Evolutionary conservation across 768 basidiomycete species (phyloP).

Genomic region (Suillus americanus): DNA sequence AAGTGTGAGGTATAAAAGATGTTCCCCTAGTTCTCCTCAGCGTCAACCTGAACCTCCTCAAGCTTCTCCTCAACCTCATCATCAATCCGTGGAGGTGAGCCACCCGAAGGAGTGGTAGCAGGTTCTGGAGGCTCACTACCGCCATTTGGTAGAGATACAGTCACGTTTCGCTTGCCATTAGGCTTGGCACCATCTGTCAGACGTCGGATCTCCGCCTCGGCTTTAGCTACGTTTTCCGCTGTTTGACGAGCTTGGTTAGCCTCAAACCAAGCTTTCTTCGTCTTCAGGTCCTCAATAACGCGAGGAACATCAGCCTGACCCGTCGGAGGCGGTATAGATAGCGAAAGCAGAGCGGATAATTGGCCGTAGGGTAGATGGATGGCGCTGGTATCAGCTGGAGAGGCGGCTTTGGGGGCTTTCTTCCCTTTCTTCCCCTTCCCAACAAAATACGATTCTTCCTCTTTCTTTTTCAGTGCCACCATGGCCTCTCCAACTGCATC

Average conservation of each 20-base stretch:
- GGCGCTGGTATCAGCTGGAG: slow-evolving; percentile 34
- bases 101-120: slow-evolving; percentile 35
- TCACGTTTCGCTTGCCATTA: slow-evolving; percentile 24
- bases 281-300: slow-evolving; percentile 85
- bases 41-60: slow-evolving; percentile 39
- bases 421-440: slow-evolving; percentile 69
- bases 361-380: slow-evolving; percentile 80
- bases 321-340: slow-evolving; percentile 89
- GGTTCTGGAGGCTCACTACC: slow-evolving; percentile 40
- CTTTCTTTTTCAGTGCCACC: slow-evolving; percentile 89
- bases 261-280: slow-evolving; percentile 93
- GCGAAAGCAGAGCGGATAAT: slow-evolving; percentile 78
- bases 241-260: slow-evolving; percentile 87
- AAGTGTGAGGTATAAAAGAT: slow-evolving; percentile 15
- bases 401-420: slow-evolving; percentile 47
- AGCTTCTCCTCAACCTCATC: slow-evolving; percentile 43
- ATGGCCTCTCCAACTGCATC: slow-evolving; percentile 66
- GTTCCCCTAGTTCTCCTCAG: slow-evolving; percentile 21
- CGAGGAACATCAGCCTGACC: slow-evolving; percentile 75
- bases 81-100: slow-evolving; percentile 28
- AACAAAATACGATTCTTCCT: slow-evolving; percentile 79
- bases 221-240: slow-evolving; percentile 77
- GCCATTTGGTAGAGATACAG: slow-evolving; percentile 37
- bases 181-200: slow-evolving; percentile 47
- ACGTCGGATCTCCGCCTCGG: slow-evolving; percentile 70